Base-by-base conservation (phyloP, 352 stramenopile species). In the Phytophthora cactorum region DNA sequence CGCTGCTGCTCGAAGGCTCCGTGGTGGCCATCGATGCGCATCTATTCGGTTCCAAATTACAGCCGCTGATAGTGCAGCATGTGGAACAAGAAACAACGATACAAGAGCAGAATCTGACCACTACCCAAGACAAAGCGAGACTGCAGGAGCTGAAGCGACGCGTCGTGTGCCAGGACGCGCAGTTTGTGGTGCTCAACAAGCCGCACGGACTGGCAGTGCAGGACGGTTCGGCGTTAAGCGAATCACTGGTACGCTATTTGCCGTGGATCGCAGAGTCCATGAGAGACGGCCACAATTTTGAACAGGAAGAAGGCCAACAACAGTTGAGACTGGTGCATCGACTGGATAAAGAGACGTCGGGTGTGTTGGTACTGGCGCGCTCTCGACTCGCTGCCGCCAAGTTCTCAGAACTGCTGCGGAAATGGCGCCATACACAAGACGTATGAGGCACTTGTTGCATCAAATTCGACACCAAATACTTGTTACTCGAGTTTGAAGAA, bases 291-390 rank as follows among this genome's bases (percentile, higher is more conserved):
- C 15, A 14, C 5, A 41, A 17, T 3, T 12, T 59, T 3, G 17
- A 57, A 6, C 36, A 60, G 12, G 10, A 14, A 17, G 38, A 57
- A 15, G 41, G 62, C 0, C 31, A 51, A 2, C 62, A 81, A 17
- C 43, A 78, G 31, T 64, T 81, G 5, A 74, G 72, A 22, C 45
- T 91, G 28, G 85, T 93, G 27, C 85, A 93, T 74, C 82, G 85
- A 14, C 72, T 93, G 44, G 85, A 93, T 52, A 90, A 86, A 39
- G 76, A 88, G 27, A 93, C 82, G 14, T 93, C 85, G 1, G 85
- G 85, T 2, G 17, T 90, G 46, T 49, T 93, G 15, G 82, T 93
- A 14, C 63, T 93, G 6, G 85, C 82, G n/a, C 79, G 85, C 22
- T 81, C 82, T 56, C 78, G 85, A 0, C 79, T 88, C 6, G 85